Conservation (phyloP, 345 rosid genomes). For the Leavenworthia alabamica region DNA sequence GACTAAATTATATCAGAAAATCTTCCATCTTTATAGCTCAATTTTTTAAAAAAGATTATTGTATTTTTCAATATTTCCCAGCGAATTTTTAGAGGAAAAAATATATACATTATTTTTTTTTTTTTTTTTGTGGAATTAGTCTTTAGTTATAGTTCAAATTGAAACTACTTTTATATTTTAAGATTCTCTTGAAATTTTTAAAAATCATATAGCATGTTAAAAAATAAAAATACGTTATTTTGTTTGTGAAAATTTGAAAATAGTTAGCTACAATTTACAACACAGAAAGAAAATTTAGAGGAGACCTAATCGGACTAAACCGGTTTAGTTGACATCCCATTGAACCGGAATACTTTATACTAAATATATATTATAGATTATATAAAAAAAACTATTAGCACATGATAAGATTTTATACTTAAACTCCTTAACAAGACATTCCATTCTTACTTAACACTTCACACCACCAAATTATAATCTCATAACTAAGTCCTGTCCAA, state of each 20-base stretch:
- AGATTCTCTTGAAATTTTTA: too few relatives aligned
- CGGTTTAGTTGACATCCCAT: background rate
- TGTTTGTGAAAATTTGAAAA: background rate
- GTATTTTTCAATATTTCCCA: background rate
- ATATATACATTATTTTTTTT: background rate
- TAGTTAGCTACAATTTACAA: background rate
- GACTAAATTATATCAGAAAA: too few relatives aligned
- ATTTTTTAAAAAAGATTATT: too few relatives aligned
- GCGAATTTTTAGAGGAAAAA: background rate
- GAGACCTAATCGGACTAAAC: background rate
- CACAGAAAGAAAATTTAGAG: background rate
- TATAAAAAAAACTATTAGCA: background rate
- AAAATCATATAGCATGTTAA: too few relatives aligned
- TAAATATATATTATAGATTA: too few relatives aligned
- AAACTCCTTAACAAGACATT: constrained; percentile 32
- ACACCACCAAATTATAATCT: constrained; percentile 5
- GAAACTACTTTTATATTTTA: background rate
- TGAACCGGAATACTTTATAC: background rate
- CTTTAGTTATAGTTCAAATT: background rate
- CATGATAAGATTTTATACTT: constrained; percentile 19
- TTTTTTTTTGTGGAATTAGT: background rate
- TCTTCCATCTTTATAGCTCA: background rate
- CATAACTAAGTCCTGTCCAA: background rate
- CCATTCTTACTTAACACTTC: constrained; percentile 32
- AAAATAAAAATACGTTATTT: too few relatives aligned